Base-by-base conservation (phyloP, 306 rosid genomes). In the Cicer cuneatum region DNA sequence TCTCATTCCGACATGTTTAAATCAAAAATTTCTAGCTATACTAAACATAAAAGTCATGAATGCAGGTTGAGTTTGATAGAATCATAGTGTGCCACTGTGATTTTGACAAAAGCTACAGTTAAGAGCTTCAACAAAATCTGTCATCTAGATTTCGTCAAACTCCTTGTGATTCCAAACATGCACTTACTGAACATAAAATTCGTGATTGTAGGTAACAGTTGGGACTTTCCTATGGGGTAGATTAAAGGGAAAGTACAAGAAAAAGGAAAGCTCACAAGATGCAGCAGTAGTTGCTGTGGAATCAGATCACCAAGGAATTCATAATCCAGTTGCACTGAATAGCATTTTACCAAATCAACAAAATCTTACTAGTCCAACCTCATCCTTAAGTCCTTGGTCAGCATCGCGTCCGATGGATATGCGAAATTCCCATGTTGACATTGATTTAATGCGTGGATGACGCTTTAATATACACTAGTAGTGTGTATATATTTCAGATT, bases 401-500 rank as follows among this genome's bases (percentile, higher is more conserved):
- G 75, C 89, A 1, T 80, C 96, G 5, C 92, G 87, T 41, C 60
- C 80, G 0, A 35, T 87, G 90, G 97, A 94, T 61, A 91, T 92
- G 91, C 93, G 87, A 35, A 89, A 86, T 21, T 82, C 90, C 51
- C 96, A 92, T 67, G 83, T 80, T 1, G 99, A 90, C 92, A 95
- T 95, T 51, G 97, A 95, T 84, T 83, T 95, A 87, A 92, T 90
- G 98, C 96, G 97, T 10, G 97, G 97, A 69, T 92, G 85, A 89
- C 78, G 35, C 57, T 24, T 69, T 21, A 38, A 24, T 11, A 61
- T 65, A 8, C 9, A 43, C 13, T 62, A 77, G 80, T 58, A 38
- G 14, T 83, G 79, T 74, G 80, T 86, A 74, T 80, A 85, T 71
- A 76, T 75, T 73, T 86, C 75, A 60, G 79, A 72, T 73, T 69